These are phyloP conservation scores for Sphagnum tenellum DNA, from an alignment of 225 moss, liverwort and hornwort species.

Conservation along the genomic window DNA sequence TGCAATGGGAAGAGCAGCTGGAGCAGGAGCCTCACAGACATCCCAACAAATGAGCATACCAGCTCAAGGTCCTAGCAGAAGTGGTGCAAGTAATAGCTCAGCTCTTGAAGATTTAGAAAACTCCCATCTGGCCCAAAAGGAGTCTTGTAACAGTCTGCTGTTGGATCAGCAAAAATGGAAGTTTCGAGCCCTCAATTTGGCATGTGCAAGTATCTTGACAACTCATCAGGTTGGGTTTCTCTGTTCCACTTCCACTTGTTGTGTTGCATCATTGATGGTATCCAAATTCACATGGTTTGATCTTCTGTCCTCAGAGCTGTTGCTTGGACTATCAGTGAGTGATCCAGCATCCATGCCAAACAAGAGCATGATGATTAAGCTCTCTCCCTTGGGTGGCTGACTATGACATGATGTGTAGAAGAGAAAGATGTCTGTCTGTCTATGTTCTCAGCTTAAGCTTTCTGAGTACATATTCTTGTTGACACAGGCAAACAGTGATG, in stretches of 20 bases:
- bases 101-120: slow-evolving; percentile 12
- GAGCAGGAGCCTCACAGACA: slow-evolving; percentile 15
- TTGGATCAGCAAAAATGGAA: slow-evolving; percentile 80
- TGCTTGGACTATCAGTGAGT: not conserved
- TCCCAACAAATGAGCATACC: slow-evolving; percentile 23
- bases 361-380: too few relatives aligned
- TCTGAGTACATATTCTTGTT: too few relatives aligned
- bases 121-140: slow-evolving; percentile 14
- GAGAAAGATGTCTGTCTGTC: too few relatives aligned
- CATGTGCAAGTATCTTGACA: slow-evolving; percentile 50
- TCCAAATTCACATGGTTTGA: not conserved
- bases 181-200: slow-evolving; percentile 62
- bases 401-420: too few relatives aligned
- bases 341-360: too few relatives aligned
- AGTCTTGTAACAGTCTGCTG: slow-evolving; percentile 14
- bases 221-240: slow-evolving; percentile 43
- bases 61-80: slow-evolving; percentile 12
- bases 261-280: not conserved
- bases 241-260: slow-evolving; percentile 1
- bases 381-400: too few relatives aligned
- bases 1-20: slow-evolving; percentile 4
- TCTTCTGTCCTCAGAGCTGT: not conserved
- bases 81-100: not conserved
- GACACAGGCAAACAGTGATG: too few relatives aligned
- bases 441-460: too few relatives aligned